A percentile compares a stretch with the other conserved stretches of the same genome.
Evolutionary conservation across 2,329 filamentous ascomycete genomes (phyloP).

Genomic region (Colletotrichum paranaense): DNA sequence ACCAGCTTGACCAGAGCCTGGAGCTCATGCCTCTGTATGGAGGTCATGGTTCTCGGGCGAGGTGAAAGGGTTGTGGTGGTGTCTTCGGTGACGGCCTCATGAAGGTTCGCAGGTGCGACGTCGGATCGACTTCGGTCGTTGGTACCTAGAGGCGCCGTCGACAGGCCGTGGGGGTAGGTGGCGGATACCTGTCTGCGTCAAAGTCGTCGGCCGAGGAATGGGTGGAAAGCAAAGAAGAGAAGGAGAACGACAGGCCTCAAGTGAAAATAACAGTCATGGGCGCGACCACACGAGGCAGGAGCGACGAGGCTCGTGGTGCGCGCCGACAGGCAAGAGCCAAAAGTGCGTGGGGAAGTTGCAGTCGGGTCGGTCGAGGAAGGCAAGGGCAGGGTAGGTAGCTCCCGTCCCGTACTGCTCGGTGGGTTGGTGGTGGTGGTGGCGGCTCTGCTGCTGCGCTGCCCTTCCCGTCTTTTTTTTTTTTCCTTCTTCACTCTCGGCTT

Average conservation of each 20-base stretch:
- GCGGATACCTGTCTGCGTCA: not conserved
- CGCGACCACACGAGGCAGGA: conserved; percentile 33
- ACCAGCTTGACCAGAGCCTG: conserved; percentile 57
- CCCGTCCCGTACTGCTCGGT: not conserved
- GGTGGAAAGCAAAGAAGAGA: not conserved
- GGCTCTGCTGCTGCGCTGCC: not conserved
- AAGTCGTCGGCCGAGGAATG: not conserved
- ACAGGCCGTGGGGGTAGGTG: not conserved
- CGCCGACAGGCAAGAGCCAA: conserved; percentile 24
- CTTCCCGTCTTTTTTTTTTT: not conserved
- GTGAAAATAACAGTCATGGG: conserved; percentile 25
- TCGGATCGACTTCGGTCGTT: conserved; percentile 20
- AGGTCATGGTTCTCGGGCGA: conserved; percentile 38
- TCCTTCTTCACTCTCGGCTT: not conserved
- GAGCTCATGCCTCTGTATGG: conserved; percentile 55
- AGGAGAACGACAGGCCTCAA: conserved; percentile 19
- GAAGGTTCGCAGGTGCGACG: conserved; percentile 32
- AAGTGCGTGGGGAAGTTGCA: conserved; percentile 31
- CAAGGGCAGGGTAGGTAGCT: conserved; percentile 26
- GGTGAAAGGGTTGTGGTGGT: conserved; percentile 18
- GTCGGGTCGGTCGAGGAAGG: conserved; percentile 21
- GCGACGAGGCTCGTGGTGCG: conserved; percentile 33
- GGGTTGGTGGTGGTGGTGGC: not conserved
- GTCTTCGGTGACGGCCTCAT: conserved; percentile 34
- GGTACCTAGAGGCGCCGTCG: not conserved